Base-by-base conservation (phyloP, 139 green algal species). In the Chlorella sorokiniana region DNA sequence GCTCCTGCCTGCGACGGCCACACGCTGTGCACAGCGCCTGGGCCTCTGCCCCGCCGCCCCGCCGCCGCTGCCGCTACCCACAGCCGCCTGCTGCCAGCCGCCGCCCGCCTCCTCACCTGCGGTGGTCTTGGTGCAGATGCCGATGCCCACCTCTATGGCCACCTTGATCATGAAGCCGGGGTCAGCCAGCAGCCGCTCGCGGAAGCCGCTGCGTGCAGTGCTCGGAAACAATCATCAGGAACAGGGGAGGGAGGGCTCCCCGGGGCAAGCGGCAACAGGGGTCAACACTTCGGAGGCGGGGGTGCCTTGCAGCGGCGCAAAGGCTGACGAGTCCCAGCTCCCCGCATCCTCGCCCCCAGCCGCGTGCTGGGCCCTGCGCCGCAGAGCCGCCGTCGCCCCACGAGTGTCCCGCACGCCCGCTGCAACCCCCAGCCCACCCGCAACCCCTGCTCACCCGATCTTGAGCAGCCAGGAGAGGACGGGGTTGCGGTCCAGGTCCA, bases 121-220 rank as follows among this genome's bases (percentile, higher is more conserved):
- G 6, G 90, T 92, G 31, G 87, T 82, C 92, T 99, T 99, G 42
- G 93, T 97, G 84, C 89, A 91, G 1, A 99, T 88, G 51, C 96
- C 96, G 81, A 99, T 98, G 84, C 96, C 96, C 40, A 93, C 92
- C 89, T 95, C 85, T 10, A 89, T 89, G 45, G 67, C 85, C 35
- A 83, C 75, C 88, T 99, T 99, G 81, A 96, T 86, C 54, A 95
- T 76, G 80, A 99, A 99, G 52, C 81, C 85, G 38, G 96, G 93
- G 84, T 99, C 96, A 0, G 92, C 95, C 82, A 99, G 86, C 62
- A 99, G 84, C 10, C 95, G 91, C 84, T 98, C 96, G 9, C 95
- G 88, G 86, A 98, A 97, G 40, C 96, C 96, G 86, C 88, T 79
- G 80, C 67, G 69, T 10, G 22, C 14, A 27, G 38, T 29, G 40